Conservation (phyloP, 345 rosid genomes). For the Pistacia vera region DNA sequence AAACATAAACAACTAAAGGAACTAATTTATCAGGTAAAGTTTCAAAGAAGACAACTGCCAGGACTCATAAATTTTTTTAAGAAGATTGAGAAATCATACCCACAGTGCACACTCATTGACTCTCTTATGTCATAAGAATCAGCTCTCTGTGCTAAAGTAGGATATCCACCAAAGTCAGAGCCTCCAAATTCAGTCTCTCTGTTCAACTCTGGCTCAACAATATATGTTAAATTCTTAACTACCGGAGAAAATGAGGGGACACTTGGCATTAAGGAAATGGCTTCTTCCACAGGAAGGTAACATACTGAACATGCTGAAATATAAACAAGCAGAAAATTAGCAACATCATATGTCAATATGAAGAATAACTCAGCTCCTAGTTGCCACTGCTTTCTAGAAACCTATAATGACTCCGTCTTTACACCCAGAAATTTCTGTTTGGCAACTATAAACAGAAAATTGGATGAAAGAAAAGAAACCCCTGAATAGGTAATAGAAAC, state of each 20-base stretch:
- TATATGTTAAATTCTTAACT: slow-evolving; percentile 69
- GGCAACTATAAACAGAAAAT: neutral
- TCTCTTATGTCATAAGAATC: slow-evolving; percentile 84
- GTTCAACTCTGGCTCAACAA: slow-evolving; percentile 63
- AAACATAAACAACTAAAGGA: neutral
- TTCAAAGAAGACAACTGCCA: slow-evolving; percentile 10
- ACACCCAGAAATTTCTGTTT: neutral
- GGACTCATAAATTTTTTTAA: neutral
- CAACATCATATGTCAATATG: neutral
- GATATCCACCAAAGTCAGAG: slow-evolving; percentile 97
- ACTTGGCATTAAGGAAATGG: slow-evolving; percentile 82
- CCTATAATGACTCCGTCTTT: neutral
- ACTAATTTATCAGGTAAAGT: neutral
- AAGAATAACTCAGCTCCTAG: neutral
- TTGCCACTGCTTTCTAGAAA: slow-evolving; percentile 1
- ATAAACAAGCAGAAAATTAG: slow-evolving; percentile 29
- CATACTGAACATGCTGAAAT: slow-evolving; percentile 96
- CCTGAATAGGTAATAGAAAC: slow-evolving; percentile 22
- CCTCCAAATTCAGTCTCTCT: slow-evolving; percentile 87
- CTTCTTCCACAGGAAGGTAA: slow-evolving; percentile 96
- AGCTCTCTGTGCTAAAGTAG: slow-evolving; percentile 77
- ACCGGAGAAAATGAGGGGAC: slow-evolving; percentile 83
- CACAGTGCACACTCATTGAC: slow-evolving; percentile 87
- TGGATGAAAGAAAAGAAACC: neutral
- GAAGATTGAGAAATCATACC: slow-evolving; percentile 52